Evolutionary conservation across 768 basidiomycete species (phyloP), one percentile per base, ranked within the genome.

Genomic region (Pulveroboletus sp.): DNA sequence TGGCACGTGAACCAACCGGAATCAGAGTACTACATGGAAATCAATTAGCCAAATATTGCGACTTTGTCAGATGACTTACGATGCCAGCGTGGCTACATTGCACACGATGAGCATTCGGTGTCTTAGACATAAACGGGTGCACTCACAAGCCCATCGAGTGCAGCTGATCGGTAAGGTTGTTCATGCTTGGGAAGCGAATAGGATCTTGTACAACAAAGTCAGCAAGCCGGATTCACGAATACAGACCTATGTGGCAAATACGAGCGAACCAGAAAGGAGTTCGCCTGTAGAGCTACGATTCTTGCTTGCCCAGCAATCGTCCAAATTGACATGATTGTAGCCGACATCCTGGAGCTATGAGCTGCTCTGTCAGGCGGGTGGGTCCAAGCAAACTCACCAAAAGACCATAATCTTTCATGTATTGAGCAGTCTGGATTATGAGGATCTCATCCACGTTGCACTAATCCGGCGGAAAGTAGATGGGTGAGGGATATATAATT

Each of bases 1-100:
- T 72, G 70, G 54, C 83, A 85, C 6, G 83, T 85, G 56, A 76
- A 80, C 82, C 82, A 84, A 12, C 83, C 83, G 0, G 83, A 79
- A 62, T 83, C 81, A 51, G 81, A 78, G 51, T 85, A 85, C 82
- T 82, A 27, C 9, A 37, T 7, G 14, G 27, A 43, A 31, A 44
- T 31, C 6, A 37, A 33, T 41, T 15, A 36, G 33, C 33, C 30
- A 26, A 8, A 18, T 12, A 31, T 39, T 26, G 0, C 37, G 12
- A 35, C 14, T 43, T 17, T 28, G 30, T 31, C 18, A 1, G 14
- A 35, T 11, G 26, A 63, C 77, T 57, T 57, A 83, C 82, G 38
- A 84, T 83, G 8, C 82, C 82, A n/a, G 80, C 76, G 68, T 76
- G 71, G 27, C 81, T 82, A 43, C 24, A 46, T 12, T 8, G 44